phyloP scores from a whole-genome alignment of 2,329 filamentous ascomycete species.

The Helotiales sp. region DNA sequence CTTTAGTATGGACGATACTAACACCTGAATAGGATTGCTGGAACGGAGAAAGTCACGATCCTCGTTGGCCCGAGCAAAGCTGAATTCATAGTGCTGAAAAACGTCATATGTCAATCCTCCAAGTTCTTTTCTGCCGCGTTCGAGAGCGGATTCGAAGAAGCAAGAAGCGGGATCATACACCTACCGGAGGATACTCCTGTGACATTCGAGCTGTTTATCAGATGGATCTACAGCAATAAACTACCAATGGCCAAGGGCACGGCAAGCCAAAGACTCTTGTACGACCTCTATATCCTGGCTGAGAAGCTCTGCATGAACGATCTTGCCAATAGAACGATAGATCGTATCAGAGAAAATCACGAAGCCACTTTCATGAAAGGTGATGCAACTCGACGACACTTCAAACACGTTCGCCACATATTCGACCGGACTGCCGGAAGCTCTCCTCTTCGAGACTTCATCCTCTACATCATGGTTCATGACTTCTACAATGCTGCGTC shows the following conservation, averaged over 20 bases:
- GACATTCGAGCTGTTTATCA: background rate
- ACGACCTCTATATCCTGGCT: background rate
- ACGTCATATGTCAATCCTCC: background rate
- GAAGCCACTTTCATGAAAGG: background rate
- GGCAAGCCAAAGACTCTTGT: background rate
- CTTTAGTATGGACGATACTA: too few species aligned
- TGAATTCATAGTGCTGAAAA: background rate
- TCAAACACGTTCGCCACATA: background rate
- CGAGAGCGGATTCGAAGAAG: background rate
- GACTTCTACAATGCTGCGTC: background rate
- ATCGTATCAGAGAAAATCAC: background rate
- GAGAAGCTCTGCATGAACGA: slow-evolving; percentile 2
- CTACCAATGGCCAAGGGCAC: background rate
- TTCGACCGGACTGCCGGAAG: background rate
- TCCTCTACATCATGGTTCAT: background rate
- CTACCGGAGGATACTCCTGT: background rate
- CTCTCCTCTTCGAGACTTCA: background rate
- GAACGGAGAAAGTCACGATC: background rate
- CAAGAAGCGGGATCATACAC: background rate
- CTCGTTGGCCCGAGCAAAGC: background rate
- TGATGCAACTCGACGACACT: background rate
- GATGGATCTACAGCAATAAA: background rate
- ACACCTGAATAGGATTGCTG: background rate
- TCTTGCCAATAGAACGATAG: background rate
- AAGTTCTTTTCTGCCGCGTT: slow-evolving; percentile 5